Evolutionary conservation across 2,329 filamentous ascomycete species (phyloP), one percentile per base, ranked within the genome.

Genomic region (Colletotrichum aenigma): DNA sequence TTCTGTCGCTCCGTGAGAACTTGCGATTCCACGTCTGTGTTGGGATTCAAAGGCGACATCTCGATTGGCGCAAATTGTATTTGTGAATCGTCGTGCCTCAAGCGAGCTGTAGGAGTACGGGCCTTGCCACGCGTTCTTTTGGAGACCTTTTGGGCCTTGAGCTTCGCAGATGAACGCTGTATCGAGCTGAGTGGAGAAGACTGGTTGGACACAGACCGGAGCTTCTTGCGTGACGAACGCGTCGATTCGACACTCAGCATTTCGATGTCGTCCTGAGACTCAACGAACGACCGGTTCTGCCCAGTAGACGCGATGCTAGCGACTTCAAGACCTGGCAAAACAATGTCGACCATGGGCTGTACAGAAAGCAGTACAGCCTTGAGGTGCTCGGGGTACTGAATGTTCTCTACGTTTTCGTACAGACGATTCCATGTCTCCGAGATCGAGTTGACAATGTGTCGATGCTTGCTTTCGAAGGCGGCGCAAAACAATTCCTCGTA

Each of bases 11-110:
- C 94, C 0, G 95, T 98, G 65, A 98, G 86, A 21, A 93, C 85
- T 79, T 97, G 95, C 1, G 94, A 95, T 71, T 95, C 93, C 4
- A 89, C 81, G 1, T 83, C 84, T 16, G 85, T 83, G 6, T 88
- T 85, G 4, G 89, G 70, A 28, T 74, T 83, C 3, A 85, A 85
- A 0, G 88, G 87, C 0, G 93, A 91, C 15, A 92, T 91, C 34
- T 91, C 89, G 62, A 96, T 93, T 0, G 91, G 86, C 4, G 93
- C 91, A 80, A 97, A 97, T 58, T 94, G 89, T 30, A 97, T 89
- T 80, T 97, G 95, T 1, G 95, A 97, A 83, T 97, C 91, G 77
- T 98, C 91, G 79, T 98, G 95, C 38, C 94, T 91, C 32, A 93
- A 87, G 75, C 90, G 91, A 21, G 89, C 87, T 62, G 89, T 91